These are phyloP conservation scores for Colletotrichum simmondsii DNA, from an alignment of 2,329 filamentous ascomycete genomes.

Conservation along the genomic window DNA sequence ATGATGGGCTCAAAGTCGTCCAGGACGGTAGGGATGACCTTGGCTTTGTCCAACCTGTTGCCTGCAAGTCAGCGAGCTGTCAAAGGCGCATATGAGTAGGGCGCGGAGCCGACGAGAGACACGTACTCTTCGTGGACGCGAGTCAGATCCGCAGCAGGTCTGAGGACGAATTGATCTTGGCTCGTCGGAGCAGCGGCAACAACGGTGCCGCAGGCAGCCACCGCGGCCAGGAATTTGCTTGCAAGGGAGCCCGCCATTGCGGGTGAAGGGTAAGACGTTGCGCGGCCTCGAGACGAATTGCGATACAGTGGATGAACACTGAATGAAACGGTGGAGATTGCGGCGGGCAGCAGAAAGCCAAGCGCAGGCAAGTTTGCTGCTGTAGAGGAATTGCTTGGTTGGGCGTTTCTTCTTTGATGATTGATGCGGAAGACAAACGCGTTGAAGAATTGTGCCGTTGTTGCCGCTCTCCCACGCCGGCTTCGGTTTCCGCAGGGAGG, in stretches of 20 bases:
- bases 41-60: constrained; percentile 24
- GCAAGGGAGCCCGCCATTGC: constrained; percentile 19
- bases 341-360: not conserved
- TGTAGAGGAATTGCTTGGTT: not conserved
- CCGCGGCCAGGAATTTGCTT: constrained; percentile 26
- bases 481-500: constrained; percentile 6
- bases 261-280: not conserved
- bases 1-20: constrained; percentile 35
- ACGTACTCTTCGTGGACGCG: constrained; percentile 33
- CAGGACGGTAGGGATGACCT: constrained; percentile 35
- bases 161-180: constrained; percentile 21
- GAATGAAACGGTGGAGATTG: not conserved
- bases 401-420: not conserved
- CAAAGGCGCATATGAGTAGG: no score
- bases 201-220: constrained; percentile 14
- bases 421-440: not conserved
- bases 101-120: not conserved
- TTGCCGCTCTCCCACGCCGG: not conserved
- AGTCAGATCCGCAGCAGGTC: constrained; percentile 30
- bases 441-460: not conserved
- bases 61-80: not conserved
- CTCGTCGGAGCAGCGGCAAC: constrained; percentile 1
- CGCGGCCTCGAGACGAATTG: not conserved
- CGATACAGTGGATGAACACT: not conserved
- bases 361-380: not conserved